Evolutionary conservation across 495 filamentous ascomycete genomes (phyloP).

Genomic region (Penicillium fimorum): DNA sequence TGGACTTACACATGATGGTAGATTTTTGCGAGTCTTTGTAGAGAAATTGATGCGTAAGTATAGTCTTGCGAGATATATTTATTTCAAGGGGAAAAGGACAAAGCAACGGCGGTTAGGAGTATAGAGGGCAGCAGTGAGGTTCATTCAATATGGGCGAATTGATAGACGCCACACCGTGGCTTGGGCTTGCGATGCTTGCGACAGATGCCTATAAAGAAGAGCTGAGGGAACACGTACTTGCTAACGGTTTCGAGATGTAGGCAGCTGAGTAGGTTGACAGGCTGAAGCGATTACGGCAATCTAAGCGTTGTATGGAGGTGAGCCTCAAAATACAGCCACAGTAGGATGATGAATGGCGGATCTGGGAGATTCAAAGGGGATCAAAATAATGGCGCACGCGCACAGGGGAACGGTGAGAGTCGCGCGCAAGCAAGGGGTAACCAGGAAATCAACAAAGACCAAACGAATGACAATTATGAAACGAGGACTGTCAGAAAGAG

Average conservation of each 20-base stretch:
- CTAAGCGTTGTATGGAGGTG: neutral
- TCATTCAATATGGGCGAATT: neutral
- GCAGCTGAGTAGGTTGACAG: neutral
- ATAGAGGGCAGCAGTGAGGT: neutral
- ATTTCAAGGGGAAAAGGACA: neutral
- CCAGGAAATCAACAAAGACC: slow-evolving; percentile 2
- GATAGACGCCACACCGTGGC: slow-evolving; percentile 3
- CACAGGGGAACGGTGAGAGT: slow-evolving; percentile 2
- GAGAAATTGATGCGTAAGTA: neutral
- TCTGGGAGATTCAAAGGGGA: slow-evolving; percentile 1
- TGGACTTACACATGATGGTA: slow-evolving; percentile 9
- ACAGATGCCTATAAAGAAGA: neutral
- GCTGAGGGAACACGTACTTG: slow-evolving; percentile 7
- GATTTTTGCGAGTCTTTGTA: neutral
- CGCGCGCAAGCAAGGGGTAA: slow-evolving; percentile 8
- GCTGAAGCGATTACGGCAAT: neutral
- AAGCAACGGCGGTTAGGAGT: neutral
- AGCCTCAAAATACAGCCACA: slow-evolving; percentile 5
- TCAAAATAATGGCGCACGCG: neutral
- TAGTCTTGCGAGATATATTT: neutral
- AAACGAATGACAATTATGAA: slow-evolving; percentile 5
- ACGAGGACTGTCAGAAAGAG: neutral
- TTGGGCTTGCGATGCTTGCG: neutral
- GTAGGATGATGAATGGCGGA: slow-evolving; percentile 1
- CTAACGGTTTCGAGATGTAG: neutral